Evolutionary conservation across 805 yeast genomes (phyloP).

Genomic region (Teunomyces kruisii): DNA sequence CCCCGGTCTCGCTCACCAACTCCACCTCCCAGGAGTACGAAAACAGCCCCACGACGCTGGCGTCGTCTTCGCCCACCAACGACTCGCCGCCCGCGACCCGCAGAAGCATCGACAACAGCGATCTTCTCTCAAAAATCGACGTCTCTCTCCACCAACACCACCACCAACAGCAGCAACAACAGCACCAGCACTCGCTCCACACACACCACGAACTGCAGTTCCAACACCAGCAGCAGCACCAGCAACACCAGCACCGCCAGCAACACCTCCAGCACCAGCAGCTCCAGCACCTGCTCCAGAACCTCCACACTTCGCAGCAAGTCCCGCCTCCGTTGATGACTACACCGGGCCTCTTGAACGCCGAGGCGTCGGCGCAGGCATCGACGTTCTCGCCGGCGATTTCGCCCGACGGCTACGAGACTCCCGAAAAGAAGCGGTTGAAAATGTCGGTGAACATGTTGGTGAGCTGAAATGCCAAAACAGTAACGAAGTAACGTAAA

Average conservation of each 20-base stretch:
- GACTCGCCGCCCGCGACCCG: conserved; percentile 4
- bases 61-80: background rate
- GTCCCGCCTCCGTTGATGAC: background rate
- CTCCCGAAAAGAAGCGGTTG: conserved; percentile 31
- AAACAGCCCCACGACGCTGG: background rate
- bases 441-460: conserved; percentile 45
- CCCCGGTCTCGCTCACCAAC: background rate
- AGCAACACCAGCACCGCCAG: no score
- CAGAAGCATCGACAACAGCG: conserved; percentile 8
- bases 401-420: conserved; percentile 16
- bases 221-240: background rate
- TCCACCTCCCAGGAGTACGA: background rate
- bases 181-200: no score
- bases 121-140: conserved; percentile 3
- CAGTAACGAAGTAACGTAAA: background rate
- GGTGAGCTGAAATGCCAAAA: conserved; percentile 26
- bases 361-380: background rate
- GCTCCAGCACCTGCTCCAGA: background rate
- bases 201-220: no score
- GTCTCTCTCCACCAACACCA: background rate
- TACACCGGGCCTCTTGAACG: background rate
- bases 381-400: background rate
- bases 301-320: background rate
- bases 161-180: background rate
- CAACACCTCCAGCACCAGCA: background rate